phyloP scores from a whole-genome alignment of 2,329 filamentous ascomycete genomes.

The Leptographium galeiforme region DNA sequence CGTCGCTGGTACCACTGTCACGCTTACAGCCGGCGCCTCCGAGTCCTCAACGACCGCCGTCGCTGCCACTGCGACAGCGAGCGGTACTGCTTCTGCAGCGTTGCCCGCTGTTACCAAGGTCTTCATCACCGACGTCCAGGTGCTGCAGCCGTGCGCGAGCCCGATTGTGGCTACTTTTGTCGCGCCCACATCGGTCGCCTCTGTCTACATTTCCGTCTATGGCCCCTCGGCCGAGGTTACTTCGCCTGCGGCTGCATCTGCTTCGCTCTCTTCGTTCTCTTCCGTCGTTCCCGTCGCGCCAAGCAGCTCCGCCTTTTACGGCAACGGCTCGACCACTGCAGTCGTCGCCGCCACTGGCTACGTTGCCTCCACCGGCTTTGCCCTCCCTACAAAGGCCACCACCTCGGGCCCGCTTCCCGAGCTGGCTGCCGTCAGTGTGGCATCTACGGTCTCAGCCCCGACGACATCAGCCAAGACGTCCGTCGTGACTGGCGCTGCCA shows the following conservation, averaged over 20 bases:
- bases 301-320: background rate
- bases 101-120: constrained; percentile 2
- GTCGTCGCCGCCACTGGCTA: background rate
- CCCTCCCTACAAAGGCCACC: background rate
- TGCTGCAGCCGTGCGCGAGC: constrained; percentile 12
- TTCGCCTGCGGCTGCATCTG: background rate
- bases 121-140: constrained; percentile 12
- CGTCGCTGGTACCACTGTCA: background rate
- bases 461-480: background rate
- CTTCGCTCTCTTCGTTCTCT: background rate
- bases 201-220: background rate
- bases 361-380: background rate
- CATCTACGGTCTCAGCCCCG: background rate
- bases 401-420: too few species aligned
- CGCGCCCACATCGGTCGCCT: constrained; percentile 35
- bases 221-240: background rate
- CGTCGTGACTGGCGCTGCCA: constrained; percentile 5
- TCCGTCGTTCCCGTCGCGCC: background rate
- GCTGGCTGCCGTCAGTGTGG: background rate
- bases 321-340: constrained; percentile 1
- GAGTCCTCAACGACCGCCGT: background rate
- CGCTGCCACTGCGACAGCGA: background rate
- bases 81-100: background rate
- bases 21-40: background rate
- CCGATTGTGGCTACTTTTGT: constrained; percentile 32